Conservation (phyloP, 164 flowering plant species). For the Tetracentron sinense region DNA sequence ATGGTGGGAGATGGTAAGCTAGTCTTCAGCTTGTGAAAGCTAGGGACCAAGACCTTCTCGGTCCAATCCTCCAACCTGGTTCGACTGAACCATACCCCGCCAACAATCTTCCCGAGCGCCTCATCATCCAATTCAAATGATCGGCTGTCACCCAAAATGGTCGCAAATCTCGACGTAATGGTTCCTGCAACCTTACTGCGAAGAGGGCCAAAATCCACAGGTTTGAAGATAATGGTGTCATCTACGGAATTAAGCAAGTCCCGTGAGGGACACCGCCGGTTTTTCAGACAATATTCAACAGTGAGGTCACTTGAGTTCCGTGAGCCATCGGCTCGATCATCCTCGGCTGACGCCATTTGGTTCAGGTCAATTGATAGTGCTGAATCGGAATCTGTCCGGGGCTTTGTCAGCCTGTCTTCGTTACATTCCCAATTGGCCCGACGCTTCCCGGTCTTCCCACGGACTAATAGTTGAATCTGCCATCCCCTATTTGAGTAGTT, state of each 20-base stretch:
- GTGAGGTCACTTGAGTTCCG: slow-evolving; percentile 82
- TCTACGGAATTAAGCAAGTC: slow-evolving; percentile 57
- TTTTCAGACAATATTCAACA: slow-evolving; percentile 33
- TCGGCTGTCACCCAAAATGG: slow-evolving; percentile 30
- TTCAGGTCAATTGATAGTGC: slow-evolving; percentile 68
- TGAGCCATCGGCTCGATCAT: slow-evolving; percentile 55
- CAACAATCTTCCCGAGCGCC: slow-evolving; percentile 56
- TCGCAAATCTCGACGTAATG: slow-evolving; percentile 40
- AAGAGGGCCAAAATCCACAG: slow-evolving; percentile 51
- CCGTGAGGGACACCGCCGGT: slow-evolving; percentile 14
- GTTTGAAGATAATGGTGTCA: slow-evolving; percentile 61
- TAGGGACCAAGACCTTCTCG: slow-evolving; percentile 59
- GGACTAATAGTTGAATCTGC: slow-evolving; percentile 31
- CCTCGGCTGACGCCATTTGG: slow-evolving; percentile 47
- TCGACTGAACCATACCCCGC: slow-evolving; percentile 70
- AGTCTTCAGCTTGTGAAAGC: slow-evolving; percentile 53
- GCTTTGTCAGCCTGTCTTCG: slow-evolving; percentile 39
- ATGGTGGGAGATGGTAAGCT: slow-evolving; percentile 22
- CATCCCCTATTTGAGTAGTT: slow-evolving; percentile 32
- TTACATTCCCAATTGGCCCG: slow-evolving; percentile 52
- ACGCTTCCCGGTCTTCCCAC: slow-evolving; percentile 62
- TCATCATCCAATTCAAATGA: slow-evolving; percentile 49
- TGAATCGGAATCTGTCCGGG: slow-evolving; percentile 38
- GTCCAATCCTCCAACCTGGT: slow-evolving; percentile 61
- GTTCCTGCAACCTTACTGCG: slow-evolving; percentile 32